Percentiles rank a stretch among this genome's conserved stretches.
These are phyloP conservation scores for Thraustochytrium striatum DNA, from an alignment of 352 stramenopile species.

Conservation along the genomic window DNA sequence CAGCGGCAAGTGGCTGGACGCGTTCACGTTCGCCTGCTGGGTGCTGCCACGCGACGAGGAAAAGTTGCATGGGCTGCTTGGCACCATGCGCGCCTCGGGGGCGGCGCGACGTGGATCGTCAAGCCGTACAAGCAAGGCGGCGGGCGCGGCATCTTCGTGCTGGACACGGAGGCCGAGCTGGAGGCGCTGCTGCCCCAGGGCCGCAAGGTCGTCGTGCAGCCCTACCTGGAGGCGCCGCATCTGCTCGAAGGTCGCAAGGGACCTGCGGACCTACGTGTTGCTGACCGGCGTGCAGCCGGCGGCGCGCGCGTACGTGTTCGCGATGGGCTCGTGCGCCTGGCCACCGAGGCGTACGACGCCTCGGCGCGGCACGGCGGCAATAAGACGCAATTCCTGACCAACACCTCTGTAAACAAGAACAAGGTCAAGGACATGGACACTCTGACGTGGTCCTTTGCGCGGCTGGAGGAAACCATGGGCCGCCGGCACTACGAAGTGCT, in stretches of 20 bases:
- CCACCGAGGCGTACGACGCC: slow-evolving; percentile 61
- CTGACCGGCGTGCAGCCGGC: slow-evolving; percentile 24
- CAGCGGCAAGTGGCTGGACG: slow-evolving; percentile 1
- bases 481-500: slow-evolving; percentile 7
- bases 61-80: background rate
- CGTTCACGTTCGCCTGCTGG: slow-evolving; percentile 43
- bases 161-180: slow-evolving; percentile 34
- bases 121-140: slow-evolving; percentile 48
- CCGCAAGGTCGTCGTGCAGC: background rate
- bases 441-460: slow-evolving; percentile 40
- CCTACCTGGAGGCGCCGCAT: slow-evolving; percentile 1
- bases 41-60: slow-evolving; percentile 15
- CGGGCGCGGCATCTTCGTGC: slow-evolving; percentile 43
- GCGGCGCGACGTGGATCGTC: background rate
- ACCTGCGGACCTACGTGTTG: slow-evolving; percentile 11
- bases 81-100: background rate
- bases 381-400: slow-evolving; percentile 44
- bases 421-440: slow-evolving; percentile 15
- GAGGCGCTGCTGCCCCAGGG: background rate
- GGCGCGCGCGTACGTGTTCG: slow-evolving; percentile 30
- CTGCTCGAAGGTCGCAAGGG: slow-evolving; percentile 4
- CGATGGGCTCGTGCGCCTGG: slow-evolving; percentile 36
- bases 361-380: slow-evolving; percentile 27
- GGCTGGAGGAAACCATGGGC: slow-evolving; percentile 1
- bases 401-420: slow-evolving; percentile 40